A percentile compares a stretch with the other conserved stretches of the same genome.
Evolutionary conservation across 345 rosid genomes (phyloP).

Genomic region (Erysimum cheiranthoides): DNA sequence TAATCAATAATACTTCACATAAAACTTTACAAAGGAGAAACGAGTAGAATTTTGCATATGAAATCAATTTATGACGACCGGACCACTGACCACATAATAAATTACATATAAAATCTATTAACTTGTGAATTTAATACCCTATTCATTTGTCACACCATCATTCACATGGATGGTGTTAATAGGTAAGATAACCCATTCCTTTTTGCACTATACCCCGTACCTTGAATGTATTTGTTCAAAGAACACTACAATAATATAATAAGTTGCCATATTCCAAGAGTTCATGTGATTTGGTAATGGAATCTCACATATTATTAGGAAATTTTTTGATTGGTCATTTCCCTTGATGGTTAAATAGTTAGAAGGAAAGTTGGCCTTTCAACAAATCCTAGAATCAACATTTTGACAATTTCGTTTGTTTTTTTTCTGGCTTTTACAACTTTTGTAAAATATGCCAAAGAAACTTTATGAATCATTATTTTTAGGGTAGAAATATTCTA

Average conservation of each 20-base stretch:
- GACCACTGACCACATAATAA: neutral
- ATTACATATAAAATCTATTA: neutral
- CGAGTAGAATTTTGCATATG: neutral
- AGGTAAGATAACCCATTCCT: neutral
- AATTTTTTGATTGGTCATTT: neutral
- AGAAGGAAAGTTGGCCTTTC: conserved; percentile 6
- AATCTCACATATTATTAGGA: neutral
- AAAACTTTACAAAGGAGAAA: neutral
- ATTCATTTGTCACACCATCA: neutral
- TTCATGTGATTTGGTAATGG: neutral
- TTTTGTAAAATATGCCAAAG: neutral
- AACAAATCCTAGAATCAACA: conserved; percentile 7
- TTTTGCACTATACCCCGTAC: neutral
- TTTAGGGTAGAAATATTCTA: neutral
- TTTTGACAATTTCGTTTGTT: neutral
- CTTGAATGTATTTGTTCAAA: conserved; percentile 3
- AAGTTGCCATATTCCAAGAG: conserved; percentile 9
- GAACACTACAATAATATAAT: conserved; percentile 1
- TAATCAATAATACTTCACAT: no score
- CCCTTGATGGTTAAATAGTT: neutral
- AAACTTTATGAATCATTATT: neutral
- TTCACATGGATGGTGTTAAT: conserved; percentile 20
- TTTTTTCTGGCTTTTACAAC: conserved; percentile 1
- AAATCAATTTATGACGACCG: neutral
- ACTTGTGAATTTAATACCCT: neutral